Base-by-base conservation (phyloP, 2,329 filamentous ascomycete genomes). In the Diaporthe citrichinensis region DNA sequence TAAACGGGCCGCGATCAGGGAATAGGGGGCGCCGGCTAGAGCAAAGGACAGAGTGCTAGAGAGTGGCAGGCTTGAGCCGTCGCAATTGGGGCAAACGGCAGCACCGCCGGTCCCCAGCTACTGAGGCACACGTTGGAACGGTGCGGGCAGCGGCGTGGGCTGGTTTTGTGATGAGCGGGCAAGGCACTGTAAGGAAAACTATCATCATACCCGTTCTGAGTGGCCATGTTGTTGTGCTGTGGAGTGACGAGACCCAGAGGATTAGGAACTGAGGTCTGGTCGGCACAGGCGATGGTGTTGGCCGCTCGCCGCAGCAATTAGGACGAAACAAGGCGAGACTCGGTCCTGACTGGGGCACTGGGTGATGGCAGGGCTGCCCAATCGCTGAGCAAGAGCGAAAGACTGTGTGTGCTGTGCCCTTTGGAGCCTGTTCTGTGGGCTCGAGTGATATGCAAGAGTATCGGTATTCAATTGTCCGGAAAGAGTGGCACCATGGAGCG, bases 181-280 rank as follows among this genome's bases (percentile, higher is more conserved):
- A 75, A 72, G 55, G 51, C 34, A 58, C 69, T 72, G 49, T n/a
- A 55, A 34, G 53, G 39, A 59, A 55, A 69, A 72, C 61, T 71
- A 53, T 71, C 68, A 71, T 67, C 82, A 77, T 81, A 84, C 82
- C 78, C 81, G 74, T 84, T 84, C 73, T 83, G 80, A 57, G 81
- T 80, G 76, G 82, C 81, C 82, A 84, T 84, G 39, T 79, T 84
- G 51, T 78, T 81, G 79, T 41, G 53, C 46, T 46, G 58, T 51
- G 39, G n/a, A 73, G 71, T 23, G 59, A 74, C 62, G 61, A 69
- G 72, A 74, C 41, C 58, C 36, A 36, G 61, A 62, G 58, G 49
- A 55, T 61, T 57, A 41, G 58, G 51, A 51, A 65, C 3, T 55
- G 57, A 55, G 49, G 49, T 69, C 49, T 69, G 46, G 46, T 53